Evolutionary conservation across 257 asterid species (phyloP), one percentile per base, ranked within the genome.

Genomic region (Haberlea rhodopensis): DNA sequence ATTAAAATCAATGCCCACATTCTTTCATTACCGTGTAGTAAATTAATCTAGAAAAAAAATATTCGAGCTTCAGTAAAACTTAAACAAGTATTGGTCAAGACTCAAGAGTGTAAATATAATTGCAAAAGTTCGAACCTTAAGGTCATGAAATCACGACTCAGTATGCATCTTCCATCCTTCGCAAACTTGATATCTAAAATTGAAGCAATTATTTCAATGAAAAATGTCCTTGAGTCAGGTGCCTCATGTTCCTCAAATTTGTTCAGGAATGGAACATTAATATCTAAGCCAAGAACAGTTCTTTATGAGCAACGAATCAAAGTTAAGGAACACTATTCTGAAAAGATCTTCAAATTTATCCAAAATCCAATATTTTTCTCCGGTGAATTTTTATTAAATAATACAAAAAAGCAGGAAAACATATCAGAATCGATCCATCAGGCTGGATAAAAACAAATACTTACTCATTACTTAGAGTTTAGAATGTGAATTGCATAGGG

Each of bases 401-500:
- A 43, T 8, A 15, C 46, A n/a, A n/a, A 48, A 60, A 69, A 67
- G 63, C 53, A 66, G 28, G 56, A 15, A 66, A 69, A 29, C 66
- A n/a, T 7, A 71, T 60, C 57, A 60, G 20, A 56, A 54, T 29
- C 49, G 53, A 32, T 43, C n/a, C 54, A 68, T 57, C 64, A 68
- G 67, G 53, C 40, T 59, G 52, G 57, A 49, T 54, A 45, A 59
- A 65, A 45, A 54, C 19, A 45, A 70, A 20, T 13, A 24, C 5
- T 18, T 21, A 53, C 69, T 27, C 20, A 53, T 27, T 62, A 71
- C 96, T 81, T 78, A 89, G 95, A 86, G 75, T 86, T 89, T 82
- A 28, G 99, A 87, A 80, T 89, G 99, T 63, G 99, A 87, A 70
- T 92, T 96, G 11, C 99, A 92, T 80, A 92, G 76, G 23, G 99